These are phyloP conservation scores for Cladosporium sp. DNA, from an alignment of 2,329 filamentous ascomycete species.

Conservation along the genomic window DNA sequence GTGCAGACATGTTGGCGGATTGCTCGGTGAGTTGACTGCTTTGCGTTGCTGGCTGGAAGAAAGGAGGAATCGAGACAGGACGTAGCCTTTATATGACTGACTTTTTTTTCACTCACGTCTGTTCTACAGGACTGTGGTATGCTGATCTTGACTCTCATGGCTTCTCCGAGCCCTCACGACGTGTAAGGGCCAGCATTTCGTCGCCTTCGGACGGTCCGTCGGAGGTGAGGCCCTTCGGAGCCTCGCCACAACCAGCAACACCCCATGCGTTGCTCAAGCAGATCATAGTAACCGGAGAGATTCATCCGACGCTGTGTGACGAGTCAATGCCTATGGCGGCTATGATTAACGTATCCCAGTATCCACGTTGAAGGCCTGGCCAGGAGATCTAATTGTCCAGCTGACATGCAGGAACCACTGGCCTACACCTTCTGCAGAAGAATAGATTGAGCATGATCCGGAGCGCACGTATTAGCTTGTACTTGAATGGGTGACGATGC, in stretches of 20 bases:
- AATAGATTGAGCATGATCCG: background rate
- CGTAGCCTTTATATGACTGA: background rate
- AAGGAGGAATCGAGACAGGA: background rate
- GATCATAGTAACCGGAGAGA: background rate
- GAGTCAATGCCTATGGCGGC: background rate
- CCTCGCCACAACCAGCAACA: background rate
- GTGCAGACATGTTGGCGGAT: conserved; percentile 34
- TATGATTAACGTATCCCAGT: background rate
- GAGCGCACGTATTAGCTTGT: background rate
- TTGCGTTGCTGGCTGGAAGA: background rate
- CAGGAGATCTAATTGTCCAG: background rate
- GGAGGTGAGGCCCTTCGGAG: background rate
- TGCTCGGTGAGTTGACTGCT: background rate
- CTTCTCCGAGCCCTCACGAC: background rate
- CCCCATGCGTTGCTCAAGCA: background rate
- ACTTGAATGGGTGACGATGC: background rate
- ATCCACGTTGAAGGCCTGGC: conserved; percentile 1
- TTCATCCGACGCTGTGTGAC: background rate
- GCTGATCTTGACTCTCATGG: background rate
- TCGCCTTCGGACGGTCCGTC: conserved; percentile 9
- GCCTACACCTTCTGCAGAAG: background rate
- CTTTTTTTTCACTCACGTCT: background rate
- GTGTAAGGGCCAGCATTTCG: background rate
- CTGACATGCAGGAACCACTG: conserved; percentile 4
- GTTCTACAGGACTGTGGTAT: background rate